These are phyloP conservation scores for Colletotrichum eleusines DNA, from an alignment of 2,329 filamentous ascomycete genomes.

Conservation along the genomic window DNA sequence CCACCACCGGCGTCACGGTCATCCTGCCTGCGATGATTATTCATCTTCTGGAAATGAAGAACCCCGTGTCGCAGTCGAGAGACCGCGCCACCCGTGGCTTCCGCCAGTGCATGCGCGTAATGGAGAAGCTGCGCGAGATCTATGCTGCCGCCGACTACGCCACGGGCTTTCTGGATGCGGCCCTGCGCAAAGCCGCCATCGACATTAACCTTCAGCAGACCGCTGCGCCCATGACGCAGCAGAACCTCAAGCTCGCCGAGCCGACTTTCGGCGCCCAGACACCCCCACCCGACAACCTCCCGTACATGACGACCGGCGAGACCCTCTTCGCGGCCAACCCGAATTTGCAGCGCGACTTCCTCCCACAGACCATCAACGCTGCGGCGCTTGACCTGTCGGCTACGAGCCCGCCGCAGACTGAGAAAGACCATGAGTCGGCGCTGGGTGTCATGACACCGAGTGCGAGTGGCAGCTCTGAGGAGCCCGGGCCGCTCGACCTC, in stretches of 20 bases:
- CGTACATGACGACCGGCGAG: conserved; percentile 58
- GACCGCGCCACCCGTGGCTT: conserved; percentile 83
- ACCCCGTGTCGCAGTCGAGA: conserved; percentile 77
- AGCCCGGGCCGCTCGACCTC: conserved; percentile 56
- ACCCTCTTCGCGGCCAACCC: conserved; percentile 48
- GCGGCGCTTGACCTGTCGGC: conserved; percentile 52
- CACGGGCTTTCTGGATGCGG: conserved; percentile 93
- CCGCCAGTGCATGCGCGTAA: conserved; percentile 91
- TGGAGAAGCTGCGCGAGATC: conserved; percentile 87
- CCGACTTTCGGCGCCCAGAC: conserved; percentile 59
- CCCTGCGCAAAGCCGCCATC: conserved; percentile 87
- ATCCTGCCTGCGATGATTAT: conserved; percentile 94
- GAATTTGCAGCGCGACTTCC: conserved; percentile 42
- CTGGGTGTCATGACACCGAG: conserved; percentile 58
- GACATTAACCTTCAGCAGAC: conserved; percentile 62
- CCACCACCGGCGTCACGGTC: conserved; percentile 91
- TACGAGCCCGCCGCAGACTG: conserved; percentile 60
- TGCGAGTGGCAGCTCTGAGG: conserved; percentile 59
- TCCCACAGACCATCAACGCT: conserved; percentile 54
- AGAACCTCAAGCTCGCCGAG: conserved; percentile 46
- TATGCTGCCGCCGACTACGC: conserved; percentile 96
- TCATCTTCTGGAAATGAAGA: conserved; percentile 92
- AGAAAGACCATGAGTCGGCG: conserved; percentile 54
- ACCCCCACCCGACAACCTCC: conserved; percentile 65
- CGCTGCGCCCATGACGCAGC: conserved; percentile 52